These are phyloP conservation scores for Hydrangea macrophylla DNA, from an alignment of 148 eudicot species.

Conservation along the genomic window DNA sequence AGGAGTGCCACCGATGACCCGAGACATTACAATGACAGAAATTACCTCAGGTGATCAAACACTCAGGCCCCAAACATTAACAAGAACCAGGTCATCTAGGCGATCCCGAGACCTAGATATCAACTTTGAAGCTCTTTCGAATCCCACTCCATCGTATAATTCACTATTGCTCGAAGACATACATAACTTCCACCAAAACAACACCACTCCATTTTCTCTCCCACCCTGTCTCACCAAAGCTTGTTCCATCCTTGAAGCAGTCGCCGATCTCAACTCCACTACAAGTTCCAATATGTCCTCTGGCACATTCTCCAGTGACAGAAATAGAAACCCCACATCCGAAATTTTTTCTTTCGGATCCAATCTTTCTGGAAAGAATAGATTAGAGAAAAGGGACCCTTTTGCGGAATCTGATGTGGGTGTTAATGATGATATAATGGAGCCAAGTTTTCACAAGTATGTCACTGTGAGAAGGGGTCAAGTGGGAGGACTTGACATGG, in stretches of 20 bases:
- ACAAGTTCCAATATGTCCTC: conserved; percentile 34
- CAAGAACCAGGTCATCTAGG: conserved; percentile 74
- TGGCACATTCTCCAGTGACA: conserved; percentile 14
- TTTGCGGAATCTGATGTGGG: conserved; percentile 65
- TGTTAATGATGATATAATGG: conserved; percentile 52
- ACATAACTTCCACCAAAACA: conserved; percentile 86
- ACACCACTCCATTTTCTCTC: conserved; percentile 36
- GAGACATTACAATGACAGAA: conserved; percentile 41
- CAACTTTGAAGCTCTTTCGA: conserved; percentile 51
- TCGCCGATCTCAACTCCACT: conserved; percentile 88
- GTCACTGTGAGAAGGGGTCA: conserved; percentile 75
- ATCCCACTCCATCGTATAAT: conserved; percentile 48
- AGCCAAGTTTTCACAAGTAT: conserved; percentile 79
- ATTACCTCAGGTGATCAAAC: conserved; percentile 40
- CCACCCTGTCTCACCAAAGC: conserved; percentile 76
- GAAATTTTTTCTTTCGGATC: conserved; percentile 6
- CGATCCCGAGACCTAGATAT: conserved; percentile 82
- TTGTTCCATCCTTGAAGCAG: conserved; percentile 81
- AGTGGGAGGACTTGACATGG: conserved; percentile 32
- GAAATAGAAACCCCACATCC: conserved; percentile 19
- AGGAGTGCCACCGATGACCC: conserved; percentile 14
- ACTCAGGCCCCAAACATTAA: conserved; percentile 49
- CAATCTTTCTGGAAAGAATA: conserved; percentile 28
- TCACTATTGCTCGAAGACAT: conserved; percentile 82
- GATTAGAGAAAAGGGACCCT: conserved; percentile 41